Percentiles rank a stretch among this genome's conserved stretches.
phyloP scores from a whole-genome alignment of 768 basidiomycete species.

The Mrakia gelida region DNA sequence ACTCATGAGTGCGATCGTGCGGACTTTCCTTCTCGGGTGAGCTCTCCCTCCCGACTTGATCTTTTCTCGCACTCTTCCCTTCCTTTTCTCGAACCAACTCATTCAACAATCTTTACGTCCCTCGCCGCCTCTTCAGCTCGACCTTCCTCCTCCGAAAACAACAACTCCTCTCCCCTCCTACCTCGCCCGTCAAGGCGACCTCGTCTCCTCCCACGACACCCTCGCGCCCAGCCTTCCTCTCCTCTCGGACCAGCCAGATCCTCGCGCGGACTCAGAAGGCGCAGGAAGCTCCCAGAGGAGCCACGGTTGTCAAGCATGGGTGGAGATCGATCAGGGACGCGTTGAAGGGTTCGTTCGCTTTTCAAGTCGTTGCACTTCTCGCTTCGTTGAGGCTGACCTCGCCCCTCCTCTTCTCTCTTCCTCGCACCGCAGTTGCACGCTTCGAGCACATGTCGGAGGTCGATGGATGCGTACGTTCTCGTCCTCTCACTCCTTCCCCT shows the following conservation, averaged over 20 bases:
- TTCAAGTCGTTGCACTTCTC: conserved; percentile 51
- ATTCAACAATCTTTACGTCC: not conserved
- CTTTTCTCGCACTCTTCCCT: not conserved
- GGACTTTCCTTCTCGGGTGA: conserved; percentile 77
- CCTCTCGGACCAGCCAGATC: conserved; percentile 28
- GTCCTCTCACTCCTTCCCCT: not conserved
- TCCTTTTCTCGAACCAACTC: not conserved
- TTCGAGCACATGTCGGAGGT: conserved; percentile 55
- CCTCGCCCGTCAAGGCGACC: conserved; percentile 52
- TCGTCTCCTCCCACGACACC: conserved; percentile 53
- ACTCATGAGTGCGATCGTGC: conserved; percentile 69
- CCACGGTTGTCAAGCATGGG: conserved; percentile 49
- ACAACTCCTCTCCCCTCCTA: not conserved
- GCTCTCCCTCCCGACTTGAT: not conserved
- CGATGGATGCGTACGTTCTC: conserved; percentile 57
- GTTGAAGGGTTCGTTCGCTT: conserved; percentile 53
- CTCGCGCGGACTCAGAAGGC: conserved; percentile 6
- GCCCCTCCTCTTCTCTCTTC: not conserved
- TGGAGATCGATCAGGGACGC: conserved; percentile 46
- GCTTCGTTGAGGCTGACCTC: not conserved
- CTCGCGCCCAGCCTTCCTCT: conserved; percentile 48
- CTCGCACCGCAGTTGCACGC: not conserved
- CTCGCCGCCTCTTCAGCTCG: not conserved
- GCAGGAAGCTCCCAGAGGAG: conserved; percentile 16
- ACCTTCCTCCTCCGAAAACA: conserved; percentile 11